Conservation (phyloP, 83 land plant genomes). For the Picea engelmannii region DNA sequence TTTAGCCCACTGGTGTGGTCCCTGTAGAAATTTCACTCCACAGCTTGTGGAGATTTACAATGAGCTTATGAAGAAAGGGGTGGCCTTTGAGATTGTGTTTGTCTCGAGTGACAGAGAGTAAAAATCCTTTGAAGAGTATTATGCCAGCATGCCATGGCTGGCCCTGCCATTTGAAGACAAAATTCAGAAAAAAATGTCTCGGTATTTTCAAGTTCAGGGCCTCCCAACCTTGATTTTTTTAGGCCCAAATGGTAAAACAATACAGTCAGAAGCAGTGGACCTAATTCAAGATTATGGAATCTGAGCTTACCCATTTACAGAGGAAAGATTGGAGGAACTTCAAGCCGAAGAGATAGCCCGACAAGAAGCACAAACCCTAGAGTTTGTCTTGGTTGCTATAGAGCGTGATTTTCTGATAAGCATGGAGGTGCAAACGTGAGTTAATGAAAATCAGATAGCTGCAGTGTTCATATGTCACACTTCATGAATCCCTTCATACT, state of each 20-base stretch:
- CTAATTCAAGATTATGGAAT: conserved; percentile 52
- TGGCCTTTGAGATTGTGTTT: no score
- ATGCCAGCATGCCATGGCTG: conserved; percentile 58
- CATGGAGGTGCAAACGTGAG: conserved; percentile 20
- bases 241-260: conserved; percentile 68
- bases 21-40: no score
- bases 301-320: conserved; percentile 64
- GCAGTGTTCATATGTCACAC: no score
- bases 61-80: no score
- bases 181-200: conserved; percentile 29
- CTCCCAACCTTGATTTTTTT: conserved; percentile 66
- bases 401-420: conserved; percentile 37
- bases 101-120: no score
- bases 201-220: conserved; percentile 47
- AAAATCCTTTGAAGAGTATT: conserved; percentile 9
- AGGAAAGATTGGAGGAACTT: conserved; percentile 49
- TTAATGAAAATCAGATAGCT: conserved; percentile 24
- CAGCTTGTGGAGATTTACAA: no score
- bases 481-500: no score
- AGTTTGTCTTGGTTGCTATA: conserved; percentile 54
- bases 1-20: no score
- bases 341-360: conserved; percentile 31
- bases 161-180: conserved; percentile 68
- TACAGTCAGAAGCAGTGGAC: conserved; percentile 41
- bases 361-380: conserved; percentile 55